Base-by-base conservation (phyloP, 192 early-diverging fungal species). In the Coemansia aciculifera region DNA sequence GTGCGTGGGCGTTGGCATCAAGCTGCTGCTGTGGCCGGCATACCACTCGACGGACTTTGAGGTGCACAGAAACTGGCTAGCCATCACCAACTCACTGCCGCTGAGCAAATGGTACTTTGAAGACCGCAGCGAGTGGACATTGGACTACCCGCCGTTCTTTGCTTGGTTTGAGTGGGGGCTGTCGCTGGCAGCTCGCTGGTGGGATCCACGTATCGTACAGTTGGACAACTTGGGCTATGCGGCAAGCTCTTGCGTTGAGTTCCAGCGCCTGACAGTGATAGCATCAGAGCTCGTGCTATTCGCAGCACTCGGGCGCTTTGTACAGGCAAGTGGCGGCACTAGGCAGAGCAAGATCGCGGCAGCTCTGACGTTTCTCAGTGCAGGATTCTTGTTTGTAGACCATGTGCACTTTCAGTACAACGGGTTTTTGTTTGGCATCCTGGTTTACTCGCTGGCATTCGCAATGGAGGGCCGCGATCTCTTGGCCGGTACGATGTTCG, bases 381-480 rank as follows among this genome's bases (percentile, higher is more conserved):
- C 91, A 23, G 91, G 91, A 0, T 75, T 92, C 12, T 64, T 90
- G 40, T 89, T 97, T 73, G 95, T 99, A 19, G 97, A 99, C 81
- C 90, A 95, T 77, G 90, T 95, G 61, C 97, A 99, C 80, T 99
- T 99, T 68, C 97, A 99, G 77, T 99, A 99, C 86, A 99, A 99
- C 76, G 97, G 93, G 12, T 87, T 93, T 49, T 71, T 98, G 42
- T 94, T 92, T 63, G 97, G 97, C 7, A 87, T 98, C 31, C 83
- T 95, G 56, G 70, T 97, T 27, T 85, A 89, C 31, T 94, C 94
- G 12, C 77, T 97, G 9, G 86, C 85, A 7, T 85, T 91, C 60
- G 87, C 91, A 6, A 84, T 87, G 59, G 85, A 91, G 83, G 90
- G 85, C 46, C 73, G 67, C 44, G 68, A 74, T 63, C 43, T 83